A percentile compares a stretch with the other conserved stretches of the same genome.
Evolutionary conservation across 257 asterid genomes (phyloP).

Genomic region (Orobanche coerulescens): DNA sequence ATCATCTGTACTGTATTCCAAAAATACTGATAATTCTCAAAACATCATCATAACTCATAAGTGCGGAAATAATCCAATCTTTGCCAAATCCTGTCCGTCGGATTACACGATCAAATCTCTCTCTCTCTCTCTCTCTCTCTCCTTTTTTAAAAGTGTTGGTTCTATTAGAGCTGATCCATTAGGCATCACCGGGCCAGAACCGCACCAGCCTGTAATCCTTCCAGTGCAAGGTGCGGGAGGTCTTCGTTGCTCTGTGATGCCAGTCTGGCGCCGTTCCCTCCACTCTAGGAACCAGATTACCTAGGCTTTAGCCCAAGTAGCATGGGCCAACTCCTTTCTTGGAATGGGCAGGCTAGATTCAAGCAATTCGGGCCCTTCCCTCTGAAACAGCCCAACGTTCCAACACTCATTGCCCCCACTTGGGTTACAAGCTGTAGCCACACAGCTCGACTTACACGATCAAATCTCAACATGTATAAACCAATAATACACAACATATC

Average conservation of each 20-base stretch:
- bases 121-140: too few relatives aligned
- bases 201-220: not conserved
- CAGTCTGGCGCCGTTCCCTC: not conserved
- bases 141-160: not conserved
- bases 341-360: not conserved
- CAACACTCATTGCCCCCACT: not conserved
- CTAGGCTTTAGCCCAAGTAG: not conserved
- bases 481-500: too few relatives aligned
- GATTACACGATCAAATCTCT: too few relatives aligned
- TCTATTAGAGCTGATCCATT: not conserved
- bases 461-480: too few relatives aligned
- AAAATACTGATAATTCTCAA: too few relatives aligned
- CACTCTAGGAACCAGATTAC: not conserved
- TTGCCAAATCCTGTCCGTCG: too few relatives aligned
- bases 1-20: too few relatives aligned
- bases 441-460: not conserved
- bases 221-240: not conserved
- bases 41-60: too few relatives aligned
- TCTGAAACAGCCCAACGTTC: not conserved
- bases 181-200: not conserved
- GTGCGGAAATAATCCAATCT: too few relatives aligned
- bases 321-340: not conserved
- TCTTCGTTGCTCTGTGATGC: too few relatives aligned
- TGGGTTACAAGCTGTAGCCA: not conserved
- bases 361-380: not conserved